Base-by-base conservation (phyloP, 108 stramenopile genomes). In the Parietichytrium sp. region DNA sequence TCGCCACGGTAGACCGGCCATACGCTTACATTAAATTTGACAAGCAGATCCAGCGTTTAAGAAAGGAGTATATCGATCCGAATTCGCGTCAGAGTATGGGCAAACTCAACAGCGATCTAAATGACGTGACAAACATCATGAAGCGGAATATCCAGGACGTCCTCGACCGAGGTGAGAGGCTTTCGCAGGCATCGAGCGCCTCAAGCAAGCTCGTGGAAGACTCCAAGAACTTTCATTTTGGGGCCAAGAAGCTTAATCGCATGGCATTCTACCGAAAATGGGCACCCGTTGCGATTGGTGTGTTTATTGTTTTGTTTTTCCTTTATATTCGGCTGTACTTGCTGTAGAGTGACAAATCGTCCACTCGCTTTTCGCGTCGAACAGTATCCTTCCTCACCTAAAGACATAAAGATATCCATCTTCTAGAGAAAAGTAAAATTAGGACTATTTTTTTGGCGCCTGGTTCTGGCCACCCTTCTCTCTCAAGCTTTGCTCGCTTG, bases 71-170 rank as follows among this genome's bases (percentile, higher is more conserved):
- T 82, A 85, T 90, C 48, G 96, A 98, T 83, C 94, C 95, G 23
- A 91, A 89, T 3, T 92, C 91, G 33, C 79, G 92, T 12, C 84
- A 89, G 54, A 93, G 92, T 80, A 90, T 89, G 54, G 91, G 92
- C 30, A 94, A 94, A 85, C 84, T 98, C 31, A 95, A 96, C 85
- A 93, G 95, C 54, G 98, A 98, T 79, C 86, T 98, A 79, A 92
- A 90, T 30, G 96, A 96, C 81, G 97, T 98, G 86, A 95, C 96
- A 81, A 92, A 85, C 55, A 97, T 98, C 79, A 97, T 97, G 96
- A 87, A 89, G 81, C 94, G 93, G 78, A 98, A 97, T 84, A 89
- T 89, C 20, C 85, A 89, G 48, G 88, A 89, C 51, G 88, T 89
- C 18, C 83, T 89, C 33, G 85, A 88, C 83, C 31, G 87, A 25